phyloP scores from a whole-genome alignment of 768 basidiomycete species.

The Leccinellum albellum region DNA sequence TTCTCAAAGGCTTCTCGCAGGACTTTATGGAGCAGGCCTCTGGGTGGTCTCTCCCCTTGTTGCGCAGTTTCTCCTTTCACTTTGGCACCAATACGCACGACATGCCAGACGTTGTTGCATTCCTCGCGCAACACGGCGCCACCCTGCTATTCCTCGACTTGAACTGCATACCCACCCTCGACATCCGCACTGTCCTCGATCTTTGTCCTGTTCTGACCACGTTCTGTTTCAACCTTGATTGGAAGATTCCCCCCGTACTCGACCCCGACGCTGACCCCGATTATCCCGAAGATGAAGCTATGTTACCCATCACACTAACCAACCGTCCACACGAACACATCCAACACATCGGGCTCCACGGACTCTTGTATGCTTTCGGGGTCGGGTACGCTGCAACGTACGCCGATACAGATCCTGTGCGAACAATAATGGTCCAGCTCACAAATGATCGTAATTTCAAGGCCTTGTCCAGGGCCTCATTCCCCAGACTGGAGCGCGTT shows the following conservation, averaged over 20 bases:
- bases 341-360: slow-evolving; percentile 63
- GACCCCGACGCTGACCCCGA: slow-evolving; percentile 17
- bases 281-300: slow-evolving; percentile 24
- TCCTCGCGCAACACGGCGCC: slow-evolving; percentile 57
- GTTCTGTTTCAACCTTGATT: slow-evolving; percentile 74
- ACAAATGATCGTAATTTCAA: slow-evolving; percentile 66
- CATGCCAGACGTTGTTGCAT: slow-evolving; percentile 55
- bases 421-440: slow-evolving; percentile 43
- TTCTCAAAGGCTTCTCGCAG: slow-evolving; percentile 54
- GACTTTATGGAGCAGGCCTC: slow-evolving; percentile 68
- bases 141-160: slow-evolving; percentile 64
- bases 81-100: slow-evolving; percentile 35
- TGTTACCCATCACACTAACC: slow-evolving; percentile 38
- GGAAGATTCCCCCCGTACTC: slow-evolving; percentile 43
- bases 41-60: slow-evolving; percentile 62
- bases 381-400: slow-evolving; percentile 50
- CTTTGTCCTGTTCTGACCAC: slow-evolving; percentile 58
- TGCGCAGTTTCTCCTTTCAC: slow-evolving; percentile 57
- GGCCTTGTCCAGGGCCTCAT: slow-evolving; percentile 47
- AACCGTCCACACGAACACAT: slow-evolving; percentile 55
- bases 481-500: slow-evolving; percentile 58
- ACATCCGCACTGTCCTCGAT: slow-evolving; percentile 57
- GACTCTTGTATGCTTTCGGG: slow-evolving; percentile 65
- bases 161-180: slow-evolving; percentile 51
- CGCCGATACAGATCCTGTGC: slow-evolving; percentile 40